Conservation (phyloP, 1,139 yeast genomes). For the Candida sojae region DNA sequence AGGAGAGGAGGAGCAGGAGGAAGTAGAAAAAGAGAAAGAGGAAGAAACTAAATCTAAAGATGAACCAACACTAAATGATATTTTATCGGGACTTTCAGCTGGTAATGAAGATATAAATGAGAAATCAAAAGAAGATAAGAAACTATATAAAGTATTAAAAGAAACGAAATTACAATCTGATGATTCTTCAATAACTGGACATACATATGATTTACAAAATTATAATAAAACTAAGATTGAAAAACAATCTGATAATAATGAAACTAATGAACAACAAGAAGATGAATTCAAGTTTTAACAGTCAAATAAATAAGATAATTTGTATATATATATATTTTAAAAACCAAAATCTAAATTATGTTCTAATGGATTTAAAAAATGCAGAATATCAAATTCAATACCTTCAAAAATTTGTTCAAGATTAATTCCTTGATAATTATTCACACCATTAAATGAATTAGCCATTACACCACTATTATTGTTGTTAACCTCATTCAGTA, state of each 20-base stretch:
- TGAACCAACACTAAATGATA: conserved; percentile 4
- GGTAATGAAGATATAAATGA: not conserved
- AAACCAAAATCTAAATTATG: conserved; percentile 19
- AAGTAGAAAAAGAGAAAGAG: conserved; percentile 11
- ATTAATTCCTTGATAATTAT: not conserved
- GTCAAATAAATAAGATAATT: no score
- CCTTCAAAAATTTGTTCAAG: conserved; percentile 33
- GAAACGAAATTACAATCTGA: conserved; percentile 8
- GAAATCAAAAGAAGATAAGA: conserved; percentile 3
- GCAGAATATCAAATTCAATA: conserved; percentile 31
- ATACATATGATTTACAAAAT: conserved; percentile 5
- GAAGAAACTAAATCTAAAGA: not conserved
- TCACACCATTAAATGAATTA: not conserved
- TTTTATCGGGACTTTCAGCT: conserved; percentile 2
- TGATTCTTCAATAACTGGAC: conserved; percentile 7
- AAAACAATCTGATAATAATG: not conserved
- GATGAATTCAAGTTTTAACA: conserved; percentile 16
- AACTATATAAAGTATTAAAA: conserved; percentile 11
- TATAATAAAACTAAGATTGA: not conserved
- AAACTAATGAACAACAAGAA: conserved; percentile 4
- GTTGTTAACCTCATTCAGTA: not conserved
- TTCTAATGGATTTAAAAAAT: conserved; percentile 30
- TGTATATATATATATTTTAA: not conserved
- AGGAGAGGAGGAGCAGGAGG: conserved; percentile 19
- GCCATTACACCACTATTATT: not conserved